Conservation (phyloP, 169 alveolate species). For the Plasmodium fragile region DNA sequence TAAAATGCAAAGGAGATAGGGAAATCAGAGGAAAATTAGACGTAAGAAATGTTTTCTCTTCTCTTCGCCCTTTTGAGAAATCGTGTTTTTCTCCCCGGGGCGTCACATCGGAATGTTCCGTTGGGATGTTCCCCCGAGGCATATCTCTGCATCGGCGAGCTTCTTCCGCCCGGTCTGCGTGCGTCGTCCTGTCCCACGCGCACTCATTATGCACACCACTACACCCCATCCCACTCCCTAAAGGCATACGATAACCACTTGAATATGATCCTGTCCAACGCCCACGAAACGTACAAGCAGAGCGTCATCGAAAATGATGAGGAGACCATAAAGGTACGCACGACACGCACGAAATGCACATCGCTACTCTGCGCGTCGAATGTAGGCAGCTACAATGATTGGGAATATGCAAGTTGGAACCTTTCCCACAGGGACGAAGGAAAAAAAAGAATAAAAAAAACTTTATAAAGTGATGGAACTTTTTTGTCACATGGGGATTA, state of each 20-base stretch:
- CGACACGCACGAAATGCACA: slow-evolving; percentile 5
- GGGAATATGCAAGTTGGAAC: not conserved
- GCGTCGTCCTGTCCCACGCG: not conserved
- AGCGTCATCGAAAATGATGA: slow-evolving; percentile 37
- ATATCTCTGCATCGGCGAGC: not conserved
- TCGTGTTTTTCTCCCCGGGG: not conserved
- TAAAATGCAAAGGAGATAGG: slow-evolving; percentile 93
- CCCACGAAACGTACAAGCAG: slow-evolving; percentile 85
- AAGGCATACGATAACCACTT: slow-evolving; percentile 94
- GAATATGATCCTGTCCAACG: slow-evolving; percentile 93
- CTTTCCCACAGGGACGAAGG: not conserved
- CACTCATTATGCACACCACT: not conserved
- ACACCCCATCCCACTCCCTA: not conserved
- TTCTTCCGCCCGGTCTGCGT: not conserved
- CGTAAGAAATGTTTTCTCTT: slow-evolving; percentile 48
- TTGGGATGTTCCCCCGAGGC: not conserved
- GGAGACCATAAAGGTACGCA: slow-evolving; percentile 75
- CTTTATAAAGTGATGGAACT: not conserved
- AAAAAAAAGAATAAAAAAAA: too few species aligned
- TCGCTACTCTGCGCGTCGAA: not conserved
- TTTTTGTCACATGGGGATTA: not conserved
- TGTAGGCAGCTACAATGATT: not conserved
- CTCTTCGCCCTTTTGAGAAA: not conserved
- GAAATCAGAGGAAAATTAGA: slow-evolving; percentile 92
- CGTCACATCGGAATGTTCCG: not conserved